These are phyloP conservation scores for Guadua angustifolia DNA, from an alignment of 176 grass and related monocot species.

Conservation along the genomic window DNA sequence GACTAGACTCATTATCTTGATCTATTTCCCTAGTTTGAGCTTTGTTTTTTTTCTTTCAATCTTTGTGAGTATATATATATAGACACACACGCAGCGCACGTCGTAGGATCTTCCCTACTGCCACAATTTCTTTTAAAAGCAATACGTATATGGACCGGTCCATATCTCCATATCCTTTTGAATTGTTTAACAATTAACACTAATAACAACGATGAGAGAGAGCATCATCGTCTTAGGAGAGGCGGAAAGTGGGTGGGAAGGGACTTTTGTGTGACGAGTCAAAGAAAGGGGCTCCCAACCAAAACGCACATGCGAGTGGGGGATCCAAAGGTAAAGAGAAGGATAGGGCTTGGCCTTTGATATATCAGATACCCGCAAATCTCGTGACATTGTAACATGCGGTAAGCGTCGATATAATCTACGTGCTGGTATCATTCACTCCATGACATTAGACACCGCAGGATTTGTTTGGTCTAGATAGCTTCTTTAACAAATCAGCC, in stretches of 20 bases:
- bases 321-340: constrained; percentile 5
- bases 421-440: background rate
- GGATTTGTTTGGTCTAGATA: background rate
- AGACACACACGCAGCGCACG: too few species aligned
- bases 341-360: background rate
- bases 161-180: background rate
- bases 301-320: constrained; percentile 43
- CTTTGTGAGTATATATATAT: too few species aligned
- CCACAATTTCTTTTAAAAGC: too few species aligned
- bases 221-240: background rate
- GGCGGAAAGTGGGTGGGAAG: constrained; percentile 44
- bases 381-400: background rate
- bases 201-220: constrained; percentile 1
- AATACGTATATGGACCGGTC: too few species aligned
- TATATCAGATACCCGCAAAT: background rate
- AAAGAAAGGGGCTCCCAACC: constrained; percentile 49
- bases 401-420: background rate
- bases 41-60: too few species aligned
- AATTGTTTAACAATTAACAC: constrained; percentile 12
- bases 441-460: background rate
- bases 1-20: too few species aligned
- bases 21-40: too few species aligned
- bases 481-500: background rate
- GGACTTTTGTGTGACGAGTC: constrained; percentile 29
- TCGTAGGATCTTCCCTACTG: too few species aligned